Conservation (phyloP, 164 flowering plant species). For the Chimonanthus salicifolius region DNA sequence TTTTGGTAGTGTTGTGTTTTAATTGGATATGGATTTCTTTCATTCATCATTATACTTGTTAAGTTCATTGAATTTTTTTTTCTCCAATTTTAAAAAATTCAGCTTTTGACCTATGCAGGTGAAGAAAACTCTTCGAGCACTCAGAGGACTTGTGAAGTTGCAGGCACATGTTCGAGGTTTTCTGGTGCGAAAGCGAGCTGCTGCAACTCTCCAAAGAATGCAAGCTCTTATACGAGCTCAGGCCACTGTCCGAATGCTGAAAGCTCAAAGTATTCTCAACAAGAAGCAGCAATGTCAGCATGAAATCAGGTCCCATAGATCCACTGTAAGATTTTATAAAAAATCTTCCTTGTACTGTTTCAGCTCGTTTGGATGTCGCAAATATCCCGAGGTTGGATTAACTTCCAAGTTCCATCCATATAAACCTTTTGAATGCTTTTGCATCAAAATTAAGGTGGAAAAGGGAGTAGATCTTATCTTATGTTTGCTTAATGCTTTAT, state of each 20-base stretch:
- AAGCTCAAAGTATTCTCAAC: slow-evolving; percentile 18
- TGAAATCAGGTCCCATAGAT: slow-evolving; percentile 34
- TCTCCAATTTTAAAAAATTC: too few species aligned
- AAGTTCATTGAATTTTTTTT: too few species aligned
- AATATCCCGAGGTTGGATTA: neutral
- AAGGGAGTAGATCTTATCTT: neutral
- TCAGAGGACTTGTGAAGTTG: slow-evolving; percentile 68
- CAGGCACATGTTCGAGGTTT: slow-evolving; percentile 78
- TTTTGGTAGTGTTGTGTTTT: too few species aligned
- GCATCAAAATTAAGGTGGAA: neutral
- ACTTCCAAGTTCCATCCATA: neutral
- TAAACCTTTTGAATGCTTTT: neutral
- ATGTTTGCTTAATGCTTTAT: neutral
- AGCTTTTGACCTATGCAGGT: slow-evolving; percentile 38
- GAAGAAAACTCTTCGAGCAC: slow-evolving; percentile 73
- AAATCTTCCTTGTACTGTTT: neutral
- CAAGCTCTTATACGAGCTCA: slow-evolving; percentile 82
- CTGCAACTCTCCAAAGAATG: slow-evolving; percentile 68
- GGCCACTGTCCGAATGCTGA: slow-evolving; percentile 42
- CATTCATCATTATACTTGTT: too few species aligned
- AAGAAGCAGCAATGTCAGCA: slow-evolving; percentile 21
- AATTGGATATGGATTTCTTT: too few species aligned
- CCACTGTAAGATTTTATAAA: slow-evolving; percentile 28
- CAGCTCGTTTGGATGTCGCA: neutral
- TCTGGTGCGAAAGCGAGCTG: slow-evolving; percentile 66